These are phyloP conservation scores for Cryptococcus maquisensis DNA, from an alignment of 1,284 basidiomycete species.

Conservation along the genomic window DNA sequence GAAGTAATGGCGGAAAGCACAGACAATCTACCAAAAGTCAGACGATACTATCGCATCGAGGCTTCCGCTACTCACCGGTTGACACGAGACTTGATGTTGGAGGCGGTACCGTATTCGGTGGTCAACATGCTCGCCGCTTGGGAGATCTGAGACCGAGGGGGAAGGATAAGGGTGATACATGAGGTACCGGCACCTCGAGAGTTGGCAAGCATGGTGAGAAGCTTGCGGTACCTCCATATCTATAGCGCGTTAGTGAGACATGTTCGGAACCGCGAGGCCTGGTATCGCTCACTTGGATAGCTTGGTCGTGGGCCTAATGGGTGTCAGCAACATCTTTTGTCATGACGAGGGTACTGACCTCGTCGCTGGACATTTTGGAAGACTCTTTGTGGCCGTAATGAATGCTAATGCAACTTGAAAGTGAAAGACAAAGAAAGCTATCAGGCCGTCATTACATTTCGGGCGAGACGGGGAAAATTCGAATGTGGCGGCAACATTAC, in stretches of 20 bases:
- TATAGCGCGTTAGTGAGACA: slow-evolving; percentile 18
- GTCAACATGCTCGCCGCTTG: slow-evolving; percentile 93
- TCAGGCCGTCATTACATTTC: neutral
- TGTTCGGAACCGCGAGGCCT: neutral
- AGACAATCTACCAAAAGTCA: slow-evolving; percentile 57
- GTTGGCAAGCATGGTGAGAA: slow-evolving; percentile 88
- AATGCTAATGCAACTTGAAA: neutral
- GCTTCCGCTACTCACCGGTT: slow-evolving; percentile 58
- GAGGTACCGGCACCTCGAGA: slow-evolving; percentile 96
- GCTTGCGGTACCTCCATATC: slow-evolving; percentile 92
- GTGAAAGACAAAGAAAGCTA: neutral
- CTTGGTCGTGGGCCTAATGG: slow-evolving; percentile 38
- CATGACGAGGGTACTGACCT: slow-evolving; percentile 17
- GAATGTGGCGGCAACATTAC: neutral
- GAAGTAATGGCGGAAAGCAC: slow-evolving; percentile 97
- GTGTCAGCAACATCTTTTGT: neutral
- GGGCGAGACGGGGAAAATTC: neutral
- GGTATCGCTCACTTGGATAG: slow-evolving; percentile 35
- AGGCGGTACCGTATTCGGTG: slow-evolving; percentile 95
- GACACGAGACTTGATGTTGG: slow-evolving; percentile 99
- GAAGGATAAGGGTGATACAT: slow-evolving; percentile 98
- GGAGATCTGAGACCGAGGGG: slow-evolving; percentile 97
- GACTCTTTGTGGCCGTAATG: neutral
- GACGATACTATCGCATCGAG: neutral
- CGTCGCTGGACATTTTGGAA: slow-evolving; percentile 30